phyloP scores from a whole-genome alignment of 2,329 filamentous ascomycete species.

The Ploettnerulaceae sp. region DNA sequence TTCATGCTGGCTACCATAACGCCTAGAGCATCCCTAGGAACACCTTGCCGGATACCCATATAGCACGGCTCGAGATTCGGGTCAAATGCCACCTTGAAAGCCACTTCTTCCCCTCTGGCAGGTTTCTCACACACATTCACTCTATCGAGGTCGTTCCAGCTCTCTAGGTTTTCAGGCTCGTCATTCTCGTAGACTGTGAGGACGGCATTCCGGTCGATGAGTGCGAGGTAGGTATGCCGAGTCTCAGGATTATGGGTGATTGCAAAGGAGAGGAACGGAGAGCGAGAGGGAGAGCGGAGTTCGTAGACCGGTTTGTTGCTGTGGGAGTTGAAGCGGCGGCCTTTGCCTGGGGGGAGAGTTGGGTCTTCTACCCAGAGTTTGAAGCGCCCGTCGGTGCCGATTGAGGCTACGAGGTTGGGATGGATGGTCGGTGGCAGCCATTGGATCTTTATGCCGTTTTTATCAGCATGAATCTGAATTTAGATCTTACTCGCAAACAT shows the following conservation, averaged over 20 bases:
- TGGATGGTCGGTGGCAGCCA: conserved; percentile 91
- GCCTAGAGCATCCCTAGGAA: conserved; percentile 71
- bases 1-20: conserved; percentile 85
- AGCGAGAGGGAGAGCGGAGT: conserved; percentile 25
- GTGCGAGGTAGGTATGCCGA: conserved; percentile 76
- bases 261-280: conserved; percentile 70
- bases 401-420: conserved; percentile 77
- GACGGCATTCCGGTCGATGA: conserved; percentile 77
- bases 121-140: conserved; percentile 69
- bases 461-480: too few relatives aligned
- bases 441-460: conserved; percentile 60
- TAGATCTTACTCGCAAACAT: too few relatives aligned
- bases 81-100: conserved; percentile 83
- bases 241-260: conserved; percentile 78
- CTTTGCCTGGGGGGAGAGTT: conserved; percentile 65
- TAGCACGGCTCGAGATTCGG: conserved; percentile 80
- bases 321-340: conserved; percentile 72
- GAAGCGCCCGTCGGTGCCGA: conserved; percentile 85
- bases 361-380: conserved; percentile 92
- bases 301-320: conserved; percentile 56
- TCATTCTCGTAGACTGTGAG: conserved; percentile 81
- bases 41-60: conserved; percentile 71
- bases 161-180: conserved; percentile 72
- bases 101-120: conserved; percentile 75
- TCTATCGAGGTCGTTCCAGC: conserved; percentile 71